Evolutionary conservation across 169 alveolate genomes (phyloP).

Genomic region (Amoebophrya sp.): DNA sequence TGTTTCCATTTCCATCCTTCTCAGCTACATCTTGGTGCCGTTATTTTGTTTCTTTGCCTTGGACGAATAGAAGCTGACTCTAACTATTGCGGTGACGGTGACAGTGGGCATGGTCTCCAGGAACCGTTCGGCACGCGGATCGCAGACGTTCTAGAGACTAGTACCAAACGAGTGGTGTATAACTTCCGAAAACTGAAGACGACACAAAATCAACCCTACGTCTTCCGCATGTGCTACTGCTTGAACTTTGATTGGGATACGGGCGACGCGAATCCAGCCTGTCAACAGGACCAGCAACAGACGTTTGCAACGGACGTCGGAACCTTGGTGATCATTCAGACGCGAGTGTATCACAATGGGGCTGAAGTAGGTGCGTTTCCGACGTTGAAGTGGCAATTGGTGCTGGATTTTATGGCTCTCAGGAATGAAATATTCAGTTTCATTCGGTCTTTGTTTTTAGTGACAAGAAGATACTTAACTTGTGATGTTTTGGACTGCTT

Average conservation of each 20-base stretch:
- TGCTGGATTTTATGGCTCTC: no score
- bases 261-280: conserved; percentile 1
- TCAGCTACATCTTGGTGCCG: no score
- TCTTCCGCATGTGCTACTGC: conserved; percentile 23
- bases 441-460: no score
- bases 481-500: no score
- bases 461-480: no score
- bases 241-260: not conserved
- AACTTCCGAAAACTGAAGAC: not conserved
- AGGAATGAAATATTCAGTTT: no score
- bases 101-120: not conserved
- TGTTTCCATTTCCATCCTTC: no score
- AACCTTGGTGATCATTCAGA: not conserved
- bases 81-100: conserved; percentile 21
- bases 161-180: not conserved
- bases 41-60: no score
- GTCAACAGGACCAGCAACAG: not conserved
- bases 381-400: not conserved
- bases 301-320: conserved; percentile 1
- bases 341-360: not conserved
- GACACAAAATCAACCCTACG: not conserved
- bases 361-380: not conserved
- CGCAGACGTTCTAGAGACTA: not conserved
- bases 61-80: no score
- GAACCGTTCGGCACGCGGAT: not conserved